Conservation (phyloP, 768 basidiomycete genomes). For the Mycena olivaceomarginata region DNA sequence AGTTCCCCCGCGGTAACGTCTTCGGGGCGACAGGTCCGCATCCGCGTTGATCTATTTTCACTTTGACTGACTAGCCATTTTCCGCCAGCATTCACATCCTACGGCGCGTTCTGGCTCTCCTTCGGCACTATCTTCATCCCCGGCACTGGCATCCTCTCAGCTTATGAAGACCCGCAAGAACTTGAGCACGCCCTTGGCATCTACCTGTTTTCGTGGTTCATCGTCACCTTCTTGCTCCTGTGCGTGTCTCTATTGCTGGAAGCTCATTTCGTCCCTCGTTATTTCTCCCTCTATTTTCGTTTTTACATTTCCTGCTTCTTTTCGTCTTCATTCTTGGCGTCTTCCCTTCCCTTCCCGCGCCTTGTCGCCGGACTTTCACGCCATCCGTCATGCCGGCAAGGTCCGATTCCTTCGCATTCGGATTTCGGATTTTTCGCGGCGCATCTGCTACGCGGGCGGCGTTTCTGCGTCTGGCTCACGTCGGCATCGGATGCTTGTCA, state of each 20-base stretch:
- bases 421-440: neutral
- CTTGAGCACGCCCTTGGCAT: slow-evolving; percentile 79
- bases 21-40: slow-evolving; percentile 84
- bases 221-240: slow-evolving; percentile 83
- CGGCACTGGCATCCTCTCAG: slow-evolving; percentile 73
- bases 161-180: slow-evolving; percentile 66
- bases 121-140: slow-evolving; percentile 86
- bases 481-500: neutral
- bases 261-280: neutral
- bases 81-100: slow-evolving; percentile 82
- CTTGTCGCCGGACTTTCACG: neutral
- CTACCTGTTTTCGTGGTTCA: slow-evolving; percentile 84
- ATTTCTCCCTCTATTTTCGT: neutral
- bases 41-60: neutral
- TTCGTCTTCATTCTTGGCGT: neutral
- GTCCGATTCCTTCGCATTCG: neutral
- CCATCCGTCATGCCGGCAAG: neutral
- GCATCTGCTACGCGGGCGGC: neutral
- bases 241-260: slow-evolving; percentile 52
- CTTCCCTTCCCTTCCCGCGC: neutral
- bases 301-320: neutral
- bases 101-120: slow-evolving; percentile 94
- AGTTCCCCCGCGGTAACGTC: slow-evolving; percentile 80
- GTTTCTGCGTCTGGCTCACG: too few relatives aligned
- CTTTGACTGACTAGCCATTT: neutral